These are phyloP conservation scores for Zygosaccharomyces pseudorouxii DNA, from an alignment of 805 yeast genomes.

Conservation along the genomic window DNA sequence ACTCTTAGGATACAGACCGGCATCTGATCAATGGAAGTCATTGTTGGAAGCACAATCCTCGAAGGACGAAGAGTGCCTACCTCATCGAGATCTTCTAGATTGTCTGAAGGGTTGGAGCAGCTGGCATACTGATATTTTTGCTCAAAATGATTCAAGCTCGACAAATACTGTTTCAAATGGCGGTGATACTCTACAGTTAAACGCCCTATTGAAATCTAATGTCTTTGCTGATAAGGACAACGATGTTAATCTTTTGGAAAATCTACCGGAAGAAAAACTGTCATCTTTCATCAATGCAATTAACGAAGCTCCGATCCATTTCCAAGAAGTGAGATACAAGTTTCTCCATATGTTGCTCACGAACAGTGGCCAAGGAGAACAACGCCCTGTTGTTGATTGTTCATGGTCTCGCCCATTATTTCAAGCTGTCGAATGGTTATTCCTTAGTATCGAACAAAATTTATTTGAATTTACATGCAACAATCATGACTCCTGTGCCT, in stretches of 20 bases:
- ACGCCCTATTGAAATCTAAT: constrained; percentile 33
- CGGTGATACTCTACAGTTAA: constrained; percentile 25
- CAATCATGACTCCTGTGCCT: constrained; percentile 10
- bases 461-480: constrained; percentile 20
- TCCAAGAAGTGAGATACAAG: constrained; percentile 37
- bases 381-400: constrained; percentile 37
- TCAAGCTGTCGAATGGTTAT: constrained; percentile 32
- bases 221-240: constrained; percentile 23
- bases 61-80: background rate
- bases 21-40: constrained; percentile 5
- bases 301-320: constrained; percentile 32
- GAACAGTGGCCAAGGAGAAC: constrained; percentile 6
- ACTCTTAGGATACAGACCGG: constrained; percentile 8
- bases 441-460: constrained; percentile 31
- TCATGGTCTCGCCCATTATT: constrained; percentile 39
- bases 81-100: constrained; percentile 30
- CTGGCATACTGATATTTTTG: constrained; percentile 32
- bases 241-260: constrained; percentile 14
- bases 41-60: background rate
- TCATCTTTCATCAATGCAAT: constrained; percentile 26
- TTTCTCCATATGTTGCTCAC: constrained; percentile 29
- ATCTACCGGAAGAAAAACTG: constrained; percentile 16
- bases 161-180: constrained; percentile 6
- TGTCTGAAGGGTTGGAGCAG: constrained; percentile 37
- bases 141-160: constrained; percentile 18